These are phyloP conservation scores for Mrakia gelida DNA, from an alignment of 768 basidiomycete genomes.

Conservation along the genomic window DNA sequence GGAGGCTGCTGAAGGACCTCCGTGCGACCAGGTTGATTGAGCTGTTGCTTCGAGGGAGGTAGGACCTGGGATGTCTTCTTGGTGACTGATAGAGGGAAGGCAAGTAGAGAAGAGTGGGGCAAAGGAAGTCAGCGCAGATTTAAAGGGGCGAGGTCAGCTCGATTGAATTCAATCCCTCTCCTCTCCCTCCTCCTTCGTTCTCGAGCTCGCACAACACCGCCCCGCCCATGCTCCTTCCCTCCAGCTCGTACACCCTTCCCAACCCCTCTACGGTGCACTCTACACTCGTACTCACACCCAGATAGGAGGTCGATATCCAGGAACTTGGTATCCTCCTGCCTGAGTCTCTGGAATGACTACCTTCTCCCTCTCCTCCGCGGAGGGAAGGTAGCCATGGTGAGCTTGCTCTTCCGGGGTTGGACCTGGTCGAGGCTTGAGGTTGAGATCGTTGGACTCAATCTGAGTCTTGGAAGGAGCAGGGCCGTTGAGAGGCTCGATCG, in stretches of 20 bases:
- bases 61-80: slow-evolving; percentile 21
- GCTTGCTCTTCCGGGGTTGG: background rate
- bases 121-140: background rate
- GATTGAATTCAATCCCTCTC: background rate
- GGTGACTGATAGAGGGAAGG: background rate
- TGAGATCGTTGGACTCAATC: background rate
- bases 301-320: slow-evolving; percentile 23
- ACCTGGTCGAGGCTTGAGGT: slow-evolving; percentile 7
- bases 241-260: background rate
- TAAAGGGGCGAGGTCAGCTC: too few relatives aligned
- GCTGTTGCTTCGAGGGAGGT: slow-evolving; percentile 13
- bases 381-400: background rate
- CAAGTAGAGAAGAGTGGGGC: background rate
- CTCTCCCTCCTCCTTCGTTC: too few relatives aligned
- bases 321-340: slow-evolving; percentile 23
- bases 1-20: slow-evolving; percentile 10
- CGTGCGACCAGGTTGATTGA: slow-evolving; percentile 16
- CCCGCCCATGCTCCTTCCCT: slow-evolving; percentile 5
- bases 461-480: background rate
- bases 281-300: slow-evolving; percentile 16
- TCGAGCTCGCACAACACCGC: background rate
- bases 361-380: slow-evolving; percentile 5
- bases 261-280: background rate
- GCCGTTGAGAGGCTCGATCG: slow-evolving; percentile 28
- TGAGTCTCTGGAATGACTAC: slow-evolving; percentile 10